Percentiles rank a stretch among this genome's conserved stretches.
Evolutionary conservation across 768 basidiomycete genomes (phyloP).

Genomic region (Kwoniella bestiolae): DNA sequence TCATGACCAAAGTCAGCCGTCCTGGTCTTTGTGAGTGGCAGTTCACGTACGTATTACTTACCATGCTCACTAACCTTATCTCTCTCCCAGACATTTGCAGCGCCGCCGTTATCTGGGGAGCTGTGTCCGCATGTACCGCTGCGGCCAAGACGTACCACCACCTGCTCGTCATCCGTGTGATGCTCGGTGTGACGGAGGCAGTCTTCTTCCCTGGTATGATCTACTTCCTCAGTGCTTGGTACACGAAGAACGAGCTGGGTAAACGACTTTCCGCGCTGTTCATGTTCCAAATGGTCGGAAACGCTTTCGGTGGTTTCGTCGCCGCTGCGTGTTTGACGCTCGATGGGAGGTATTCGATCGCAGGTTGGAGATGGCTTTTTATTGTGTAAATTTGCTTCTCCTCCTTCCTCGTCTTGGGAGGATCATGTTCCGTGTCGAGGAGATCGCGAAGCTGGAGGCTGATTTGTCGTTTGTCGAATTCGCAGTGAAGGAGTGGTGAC

Average conservation of each 20-base stretch:
- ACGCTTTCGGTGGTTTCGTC: constrained; percentile 49
- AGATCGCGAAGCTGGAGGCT: no score
- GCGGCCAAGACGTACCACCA: constrained; percentile 31
- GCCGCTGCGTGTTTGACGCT: constrained; percentile 45
- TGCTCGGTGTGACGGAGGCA: constrained; percentile 36
- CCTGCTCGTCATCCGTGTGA: constrained; percentile 29
- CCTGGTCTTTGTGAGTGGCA: constrained; percentile 39
- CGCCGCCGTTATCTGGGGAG: constrained; percentile 36
- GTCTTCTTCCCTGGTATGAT: constrained; percentile 45
- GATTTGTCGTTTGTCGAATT: constrained; percentile 44
- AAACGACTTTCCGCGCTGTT: constrained; percentile 41
- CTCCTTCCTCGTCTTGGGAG: background rate
- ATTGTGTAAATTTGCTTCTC: constrained; percentile 28
- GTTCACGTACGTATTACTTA: background rate
- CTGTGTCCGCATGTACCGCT: constrained; percentile 34
- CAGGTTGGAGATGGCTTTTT: constrained; percentile 48
- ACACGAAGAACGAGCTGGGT: constrained; percentile 40
- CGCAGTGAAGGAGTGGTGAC: constrained; percentile 28
- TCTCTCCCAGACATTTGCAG: constrained; percentile 32
- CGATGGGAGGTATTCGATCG: constrained; percentile 40
- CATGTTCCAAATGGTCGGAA: constrained; percentile 47
- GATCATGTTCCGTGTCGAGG: no score
- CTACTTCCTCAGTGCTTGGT: constrained; percentile 45
- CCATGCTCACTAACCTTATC: background rate
- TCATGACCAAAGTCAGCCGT: constrained; percentile 36